Base-by-base conservation (phyloP, 1,284 basidiomycete species). In the Neonothopanus nambi region DNA sequence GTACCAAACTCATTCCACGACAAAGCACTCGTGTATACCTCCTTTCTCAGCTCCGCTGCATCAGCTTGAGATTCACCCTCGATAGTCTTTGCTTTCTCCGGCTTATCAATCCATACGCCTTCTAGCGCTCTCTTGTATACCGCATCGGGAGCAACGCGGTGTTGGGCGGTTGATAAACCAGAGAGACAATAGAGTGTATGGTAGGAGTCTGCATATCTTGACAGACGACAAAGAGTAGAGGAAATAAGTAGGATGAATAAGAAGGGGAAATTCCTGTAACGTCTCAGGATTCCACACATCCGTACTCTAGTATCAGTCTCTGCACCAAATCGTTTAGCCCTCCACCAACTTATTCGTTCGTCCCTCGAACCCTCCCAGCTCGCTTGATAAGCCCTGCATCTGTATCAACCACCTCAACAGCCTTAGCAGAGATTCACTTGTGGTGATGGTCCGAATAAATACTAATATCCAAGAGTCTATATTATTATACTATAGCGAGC, bases 321-420 rank as follows among this genome's bases (percentile, higher is more conserved):
- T 30, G 38, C 8, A 45, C 26, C 7, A 48, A 2, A 41, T 39
- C 39, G 42, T 48, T 30, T 17, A 99, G 2, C 96, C 97, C 65
- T 99, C 97, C 0, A 99, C 96, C 12, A 99, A 82, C 71, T 99
- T 99, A 70, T 99, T 99, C 55, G 93, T 93, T 40, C 97, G 78
- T 0, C 97, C 97, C 43, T 83, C 82, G 72, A 99, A 98, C 0
- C 96, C 97, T 3, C 95, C 95, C 3, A 94, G 79, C 65, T 99
- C 96, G 23, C 82, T 79, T 23, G 87, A 85, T 0, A 64, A 70
- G 0, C 94, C 95, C 67, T 99, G 97, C 86, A 97, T 90, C 45
- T 87, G 77, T 0, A 82, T 84, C 0, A 89, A 80, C 96, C 96
- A 99, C 13, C 30, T 33, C 2, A n/a, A n/a, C n/a, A n/a, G n/a